These are phyloP conservation scores for Ceratocystis alfenasii DNA, from an alignment of 2,329 filamentous ascomycete genomes.

Conservation along the genomic window DNA sequence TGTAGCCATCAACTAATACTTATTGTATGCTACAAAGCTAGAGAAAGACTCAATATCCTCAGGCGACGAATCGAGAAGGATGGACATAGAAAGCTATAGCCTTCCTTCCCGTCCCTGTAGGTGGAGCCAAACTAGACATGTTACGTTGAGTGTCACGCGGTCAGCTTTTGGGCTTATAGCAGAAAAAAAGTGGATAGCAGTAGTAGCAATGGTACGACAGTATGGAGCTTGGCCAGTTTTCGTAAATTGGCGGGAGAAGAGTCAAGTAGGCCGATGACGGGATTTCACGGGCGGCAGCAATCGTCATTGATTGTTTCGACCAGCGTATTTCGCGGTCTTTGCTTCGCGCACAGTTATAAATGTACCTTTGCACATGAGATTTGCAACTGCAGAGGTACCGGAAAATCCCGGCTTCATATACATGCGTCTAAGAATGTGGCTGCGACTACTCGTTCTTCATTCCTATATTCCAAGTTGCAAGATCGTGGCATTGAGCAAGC, in stretches of 20 bases:
- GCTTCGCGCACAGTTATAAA: neutral
- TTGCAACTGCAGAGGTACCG: neutral
- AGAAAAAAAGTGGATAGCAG: neutral
- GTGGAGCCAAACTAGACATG: neutral
- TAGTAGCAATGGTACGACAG: neutral
- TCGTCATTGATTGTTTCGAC: too few relatives aligned
- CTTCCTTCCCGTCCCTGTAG: slow-evolving; percentile 1
- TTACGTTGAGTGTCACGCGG: neutral
- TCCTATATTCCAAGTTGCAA: neutral
- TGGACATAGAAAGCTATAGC: neutral
- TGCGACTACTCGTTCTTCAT: neutral
- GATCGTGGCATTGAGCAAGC: neutral
- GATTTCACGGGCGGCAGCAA: too few relatives aligned
- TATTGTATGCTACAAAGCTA: too few relatives aligned
- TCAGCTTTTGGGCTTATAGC: neutral
- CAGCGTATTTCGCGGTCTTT: neutral
- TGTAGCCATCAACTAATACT: too few relatives aligned
- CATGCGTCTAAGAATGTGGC: neutral
- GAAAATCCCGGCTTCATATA: neutral
- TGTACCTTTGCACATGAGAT: neutral
- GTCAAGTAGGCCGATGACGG: too few relatives aligned
- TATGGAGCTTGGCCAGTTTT: neutral
- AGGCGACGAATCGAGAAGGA: neutral
- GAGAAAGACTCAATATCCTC: too few relatives aligned
- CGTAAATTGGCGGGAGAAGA: too few relatives aligned